A percentile compares a stretch with the other conserved stretches of the same genome.
These are phyloP conservation scores for Chalciporus piperatoides DNA, from an alignment of 1,284 basidiomycete species.

Conservation along the genomic window DNA sequence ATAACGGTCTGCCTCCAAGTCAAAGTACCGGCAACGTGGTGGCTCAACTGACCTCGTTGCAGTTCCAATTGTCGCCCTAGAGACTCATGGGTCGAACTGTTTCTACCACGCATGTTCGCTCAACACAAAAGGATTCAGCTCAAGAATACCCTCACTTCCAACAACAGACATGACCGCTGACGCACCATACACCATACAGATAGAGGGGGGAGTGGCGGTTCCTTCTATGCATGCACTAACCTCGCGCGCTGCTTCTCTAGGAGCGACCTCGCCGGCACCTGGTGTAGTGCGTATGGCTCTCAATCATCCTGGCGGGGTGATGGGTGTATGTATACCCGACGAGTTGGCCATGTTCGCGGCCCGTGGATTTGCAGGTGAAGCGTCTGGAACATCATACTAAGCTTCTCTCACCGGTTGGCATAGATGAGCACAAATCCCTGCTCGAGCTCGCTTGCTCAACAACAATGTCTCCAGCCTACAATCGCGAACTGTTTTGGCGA, in stretches of 20 bases:
- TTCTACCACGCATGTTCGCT: conserved; percentile 68
- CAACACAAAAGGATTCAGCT: conserved; percentile 45
- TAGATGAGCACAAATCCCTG: conserved; percentile 72
- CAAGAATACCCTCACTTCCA: conserved; percentile 27
- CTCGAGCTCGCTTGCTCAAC: conserved; percentile 71
- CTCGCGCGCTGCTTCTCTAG: conserved; percentile 66
- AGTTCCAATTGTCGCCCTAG: conserved; percentile 65
- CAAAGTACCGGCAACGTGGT: conserved; percentile 1
- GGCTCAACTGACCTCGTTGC: conserved; percentile 9
- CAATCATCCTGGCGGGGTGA: conserved; percentile 50
- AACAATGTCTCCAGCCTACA: conserved; percentile 63
- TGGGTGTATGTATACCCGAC: conserved; percentile 60
- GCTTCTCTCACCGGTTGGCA: conserved; percentile 7
- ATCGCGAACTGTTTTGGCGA: conserved; percentile 47
- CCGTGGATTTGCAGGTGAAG: conserved; percentile 51
- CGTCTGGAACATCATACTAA: neutral
- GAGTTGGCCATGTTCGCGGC: conserved; percentile 62
- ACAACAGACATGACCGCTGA: conserved; percentile 28
- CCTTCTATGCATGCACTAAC: conserved; percentile 54
- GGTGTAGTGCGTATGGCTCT: conserved; percentile 61
- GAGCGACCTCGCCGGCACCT: conserved; percentile 60
- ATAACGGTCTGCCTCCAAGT: conserved; percentile 46
- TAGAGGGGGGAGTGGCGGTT: conserved; percentile 43
- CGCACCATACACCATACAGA: conserved; percentile 32
- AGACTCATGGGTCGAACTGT: conserved; percentile 68